Evolutionary conservation across 345 rosid species (phyloP).

Genomic region (Syzygium oleosum): DNA sequence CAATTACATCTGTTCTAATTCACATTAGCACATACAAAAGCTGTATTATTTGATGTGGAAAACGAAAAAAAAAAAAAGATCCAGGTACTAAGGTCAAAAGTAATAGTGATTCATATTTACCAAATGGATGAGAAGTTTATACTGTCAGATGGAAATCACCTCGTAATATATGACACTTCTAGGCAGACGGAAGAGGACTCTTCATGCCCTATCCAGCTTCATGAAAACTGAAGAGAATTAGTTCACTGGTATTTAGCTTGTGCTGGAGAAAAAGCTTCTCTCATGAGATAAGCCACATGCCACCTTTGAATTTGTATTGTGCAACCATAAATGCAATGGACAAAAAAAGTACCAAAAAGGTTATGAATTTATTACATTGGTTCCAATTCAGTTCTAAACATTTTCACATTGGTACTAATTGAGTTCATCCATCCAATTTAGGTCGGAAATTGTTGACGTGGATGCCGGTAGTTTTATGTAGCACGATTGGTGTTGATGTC

Average conservation of each 20-base stretch:
- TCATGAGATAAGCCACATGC: neutral
- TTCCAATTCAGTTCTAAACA: too few relatives aligned
- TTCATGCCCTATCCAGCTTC: neutral
- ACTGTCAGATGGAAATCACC: neutral
- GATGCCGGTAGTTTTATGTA: too few relatives aligned
- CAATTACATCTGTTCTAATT: neutral
- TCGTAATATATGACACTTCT: neutral
- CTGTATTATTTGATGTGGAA: neutral
- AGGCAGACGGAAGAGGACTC: neutral
- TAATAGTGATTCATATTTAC: neutral
- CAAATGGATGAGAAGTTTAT: neutral
- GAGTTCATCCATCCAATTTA: too few relatives aligned
- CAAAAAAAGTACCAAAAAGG: neutral
- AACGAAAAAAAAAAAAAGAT: neutral
- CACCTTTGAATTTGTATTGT: neutral
- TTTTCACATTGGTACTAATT: too few relatives aligned
- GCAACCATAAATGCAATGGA: neutral
- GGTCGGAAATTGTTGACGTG: too few relatives aligned
- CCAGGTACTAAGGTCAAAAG: neutral
- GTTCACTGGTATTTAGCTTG: neutral
- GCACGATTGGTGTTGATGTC: too few relatives aligned
- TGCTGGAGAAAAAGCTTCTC: neutral
- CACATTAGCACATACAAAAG: neutral
- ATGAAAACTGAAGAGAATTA: neutral
- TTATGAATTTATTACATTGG: too few relatives aligned